phyloP scores from a whole-genome alignment of 2,329 filamentous ascomycete genomes.

The Stagonosporopsis vannaccii region DNA sequence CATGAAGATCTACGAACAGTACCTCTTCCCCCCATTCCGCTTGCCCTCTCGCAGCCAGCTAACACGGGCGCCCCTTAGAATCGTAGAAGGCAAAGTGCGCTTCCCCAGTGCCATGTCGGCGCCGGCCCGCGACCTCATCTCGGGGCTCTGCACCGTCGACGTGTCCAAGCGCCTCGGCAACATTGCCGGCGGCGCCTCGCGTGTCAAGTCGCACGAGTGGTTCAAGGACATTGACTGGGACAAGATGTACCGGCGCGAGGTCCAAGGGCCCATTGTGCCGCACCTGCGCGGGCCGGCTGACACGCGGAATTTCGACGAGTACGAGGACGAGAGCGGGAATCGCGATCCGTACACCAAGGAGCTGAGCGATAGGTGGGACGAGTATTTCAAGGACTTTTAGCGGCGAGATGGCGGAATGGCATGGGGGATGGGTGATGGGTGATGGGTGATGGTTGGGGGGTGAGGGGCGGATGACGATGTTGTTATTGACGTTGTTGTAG shows the following conservation, averaged over 20 bases:
- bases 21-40: conserved; percentile 21
- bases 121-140: conserved; percentile 77
- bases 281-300: conserved; percentile 75
- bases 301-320: conserved; percentile 81
- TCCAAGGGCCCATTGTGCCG: conserved; percentile 76
- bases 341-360: conserved; percentile 73
- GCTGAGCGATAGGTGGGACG: conserved; percentile 72
- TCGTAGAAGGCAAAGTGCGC: conserved; percentile 77
- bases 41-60: too few relatives aligned
- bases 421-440: too few relatives aligned
- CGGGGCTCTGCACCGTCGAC: conserved; percentile 78
- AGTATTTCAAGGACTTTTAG: conserved; percentile 75
- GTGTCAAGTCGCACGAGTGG: conserved; percentile 79
- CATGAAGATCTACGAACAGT: conserved; percentile 82
- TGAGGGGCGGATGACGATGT: too few relatives aligned
- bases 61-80: conserved; percentile 57
- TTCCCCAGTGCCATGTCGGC: conserved; percentile 74
- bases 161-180: conserved; percentile 80
- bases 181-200: conserved; percentile 73
- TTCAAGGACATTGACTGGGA: conserved; percentile 79
- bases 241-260: conserved; percentile 69
- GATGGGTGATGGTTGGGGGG: too few relatives aligned
- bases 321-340: conserved; percentile 76
- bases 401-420: too few relatives aligned
- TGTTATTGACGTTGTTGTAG: too few relatives aligned